A percentile compares a stretch with the other conserved stretches of the same genome.
Conservation (phyloP, 257 asterid species). For the Solanum corneliomulleri region DNA sequence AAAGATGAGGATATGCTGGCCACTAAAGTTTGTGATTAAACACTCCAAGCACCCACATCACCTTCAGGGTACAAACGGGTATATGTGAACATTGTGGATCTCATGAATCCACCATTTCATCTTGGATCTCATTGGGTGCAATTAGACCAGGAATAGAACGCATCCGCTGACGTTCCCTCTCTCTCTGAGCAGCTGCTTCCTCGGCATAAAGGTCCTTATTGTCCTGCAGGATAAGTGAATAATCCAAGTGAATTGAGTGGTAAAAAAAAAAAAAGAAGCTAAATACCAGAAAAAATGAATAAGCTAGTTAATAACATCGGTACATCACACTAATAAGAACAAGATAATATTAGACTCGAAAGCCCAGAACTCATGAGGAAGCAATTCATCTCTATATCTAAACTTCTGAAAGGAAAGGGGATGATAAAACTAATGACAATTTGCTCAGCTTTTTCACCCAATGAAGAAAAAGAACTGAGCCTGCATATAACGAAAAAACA, state of each 20-base stretch:
- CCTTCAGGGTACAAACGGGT: constrained; percentile 4
- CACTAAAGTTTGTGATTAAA: background rate
- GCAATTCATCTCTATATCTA: background rate
- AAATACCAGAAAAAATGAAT: background rate
- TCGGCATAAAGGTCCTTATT: constrained; percentile 94
- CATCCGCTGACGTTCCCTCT: constrained; percentile 74
- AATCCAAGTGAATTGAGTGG: background rate
- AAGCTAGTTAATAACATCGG: background rate
- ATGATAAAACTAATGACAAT: background rate
- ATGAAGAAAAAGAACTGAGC: background rate
- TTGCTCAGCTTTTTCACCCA: background rate
- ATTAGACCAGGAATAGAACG: constrained; percentile 83
- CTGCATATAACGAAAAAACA: background rate
- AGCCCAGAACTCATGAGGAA: background rate
- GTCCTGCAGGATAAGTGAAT: constrained; percentile 36
- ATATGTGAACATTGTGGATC: background rate
- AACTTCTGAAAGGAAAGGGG: background rate
- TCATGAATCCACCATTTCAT: constrained; percentile 84
- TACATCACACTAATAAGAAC: background rate
- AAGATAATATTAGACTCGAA: background rate
- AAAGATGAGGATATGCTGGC: background rate
- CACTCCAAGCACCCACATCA: constrained; percentile 15
- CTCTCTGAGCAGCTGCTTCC: constrained; percentile 87
- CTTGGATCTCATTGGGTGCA: constrained; percentile 87
- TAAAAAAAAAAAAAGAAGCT: background rate